These are phyloP conservation scores for Agapanthus africanus DNA, from an alignment of 106 monocot genomes.

Conservation along the genomic window DNA sequence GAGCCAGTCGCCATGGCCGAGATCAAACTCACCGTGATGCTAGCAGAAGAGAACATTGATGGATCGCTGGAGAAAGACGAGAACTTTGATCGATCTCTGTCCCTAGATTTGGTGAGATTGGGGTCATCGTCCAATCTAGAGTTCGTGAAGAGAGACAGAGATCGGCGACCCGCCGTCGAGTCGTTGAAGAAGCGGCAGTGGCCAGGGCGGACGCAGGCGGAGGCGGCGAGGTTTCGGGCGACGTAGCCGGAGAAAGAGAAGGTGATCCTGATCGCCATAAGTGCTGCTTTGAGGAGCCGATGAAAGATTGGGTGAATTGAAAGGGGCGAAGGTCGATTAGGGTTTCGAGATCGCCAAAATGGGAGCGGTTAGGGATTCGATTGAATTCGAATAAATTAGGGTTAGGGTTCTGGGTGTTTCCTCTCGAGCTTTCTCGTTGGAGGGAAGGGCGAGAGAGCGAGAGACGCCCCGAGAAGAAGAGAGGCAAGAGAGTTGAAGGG, in stretches of 20 bases:
- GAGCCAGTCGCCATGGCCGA: constrained; percentile 26
- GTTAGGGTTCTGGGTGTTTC: too few species aligned
- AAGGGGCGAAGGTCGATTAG: too few species aligned
- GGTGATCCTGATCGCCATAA: constrained; percentile 9
- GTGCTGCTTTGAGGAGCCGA: too few species aligned
- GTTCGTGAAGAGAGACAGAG: constrained; percentile 15
- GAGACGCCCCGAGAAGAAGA: too few species aligned
- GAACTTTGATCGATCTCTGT: not conserved
- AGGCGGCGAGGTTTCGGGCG: constrained; percentile 48
- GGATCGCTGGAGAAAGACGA: not conserved
- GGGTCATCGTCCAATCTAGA: constrained; percentile 4
- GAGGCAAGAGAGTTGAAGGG: too few species aligned
- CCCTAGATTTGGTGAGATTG: not conserved
- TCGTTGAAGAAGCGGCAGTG: constrained; percentile 11
- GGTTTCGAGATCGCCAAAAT: too few species aligned
- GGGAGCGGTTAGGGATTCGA: too few species aligned
- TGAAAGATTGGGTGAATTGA: too few species aligned
- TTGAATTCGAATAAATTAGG: too few species aligned
- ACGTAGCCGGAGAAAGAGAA: constrained; percentile 26
- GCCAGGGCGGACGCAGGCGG: constrained; percentile 31
- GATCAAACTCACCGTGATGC: constrained; percentile 37
- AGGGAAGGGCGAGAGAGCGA: too few species aligned
- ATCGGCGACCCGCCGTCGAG: constrained; percentile 18
- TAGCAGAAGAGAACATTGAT: constrained; percentile 12
- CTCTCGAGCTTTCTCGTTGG: too few species aligned